phyloP scores from a whole-genome alignment of 331 rosid species.

The Rhamnella rubrinervis region DNA sequence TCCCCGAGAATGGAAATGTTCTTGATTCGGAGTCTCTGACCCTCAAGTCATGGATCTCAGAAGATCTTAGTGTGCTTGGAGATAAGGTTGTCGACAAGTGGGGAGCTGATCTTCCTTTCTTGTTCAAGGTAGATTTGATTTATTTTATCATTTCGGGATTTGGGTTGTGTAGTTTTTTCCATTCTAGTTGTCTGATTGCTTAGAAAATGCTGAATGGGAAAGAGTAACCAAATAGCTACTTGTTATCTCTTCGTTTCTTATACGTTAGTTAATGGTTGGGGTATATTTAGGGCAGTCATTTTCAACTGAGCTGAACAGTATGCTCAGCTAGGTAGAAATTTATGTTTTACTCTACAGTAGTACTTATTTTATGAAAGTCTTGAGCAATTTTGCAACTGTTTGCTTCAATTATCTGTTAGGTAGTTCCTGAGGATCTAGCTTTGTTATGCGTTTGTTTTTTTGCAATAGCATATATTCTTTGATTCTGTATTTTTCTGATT shows the following conservation, averaged over 20 bases:
- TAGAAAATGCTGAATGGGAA: not conserved
- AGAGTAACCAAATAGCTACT: not conserved
- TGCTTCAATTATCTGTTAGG: not conserved
- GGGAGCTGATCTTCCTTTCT: conserved; percentile 42
- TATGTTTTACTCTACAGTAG: no score
- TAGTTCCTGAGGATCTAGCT: not conserved
- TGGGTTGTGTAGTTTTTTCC: not conserved
- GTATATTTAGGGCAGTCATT: no score
- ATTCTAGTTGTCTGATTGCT: not conserved
- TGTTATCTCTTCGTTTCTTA: no score
- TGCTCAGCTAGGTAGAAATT: no score
- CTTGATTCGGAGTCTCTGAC: conserved; percentile 22
- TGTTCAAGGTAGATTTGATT: conserved; percentile 29
- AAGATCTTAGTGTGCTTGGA: conserved; percentile 31
- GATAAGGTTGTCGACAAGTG: conserved; percentile 32
- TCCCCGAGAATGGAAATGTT: not conserved
- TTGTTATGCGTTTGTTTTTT: not conserved
- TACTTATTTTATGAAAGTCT: no score
- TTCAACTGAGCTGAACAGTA: no score
- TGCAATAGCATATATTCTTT: not conserved
- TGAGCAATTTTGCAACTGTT: not conserved
- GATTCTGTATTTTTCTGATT: not conserved
- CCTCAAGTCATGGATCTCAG: conserved; percentile 36
- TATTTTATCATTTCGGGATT: not conserved
- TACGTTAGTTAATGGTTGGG: no score